A percentile compares a stretch with the other conserved stretches of the same genome.
Evolutionary conservation across 306 rosid genomes (phyloP).

Genomic region (Senna tora): DNA sequence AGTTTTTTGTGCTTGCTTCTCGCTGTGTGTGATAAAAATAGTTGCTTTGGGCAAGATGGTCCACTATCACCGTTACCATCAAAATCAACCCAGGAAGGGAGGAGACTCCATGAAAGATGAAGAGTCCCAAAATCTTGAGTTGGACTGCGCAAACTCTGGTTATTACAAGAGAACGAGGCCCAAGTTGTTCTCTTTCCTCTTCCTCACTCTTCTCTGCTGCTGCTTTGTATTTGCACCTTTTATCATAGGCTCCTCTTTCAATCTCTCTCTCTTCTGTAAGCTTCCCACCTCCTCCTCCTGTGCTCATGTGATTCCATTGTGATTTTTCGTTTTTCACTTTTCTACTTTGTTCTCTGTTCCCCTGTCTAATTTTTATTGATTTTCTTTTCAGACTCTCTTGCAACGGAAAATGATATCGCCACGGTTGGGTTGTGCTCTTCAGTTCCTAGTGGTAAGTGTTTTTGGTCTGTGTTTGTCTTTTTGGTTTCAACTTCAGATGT

Average conservation of each 20-base stretch:
- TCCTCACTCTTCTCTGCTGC: constrained; percentile 66
- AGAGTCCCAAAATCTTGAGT: constrained; percentile 48
- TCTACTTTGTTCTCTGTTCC: background rate
- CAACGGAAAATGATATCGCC: constrained; percentile 42
- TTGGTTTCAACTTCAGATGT: constrained; percentile 11
- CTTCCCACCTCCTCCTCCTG: background rate
- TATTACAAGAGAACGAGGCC: constrained; percentile 64
- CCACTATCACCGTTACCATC: constrained; percentile 51
- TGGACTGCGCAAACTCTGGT: constrained; percentile 54
- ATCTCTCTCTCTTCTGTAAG: constrained; percentile 56
- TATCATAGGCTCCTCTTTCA: constrained; percentile 50
- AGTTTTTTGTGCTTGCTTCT: background rate
- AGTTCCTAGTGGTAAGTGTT: constrained; percentile 56
- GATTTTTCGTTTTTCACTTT: background rate
- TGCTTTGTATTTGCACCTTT: constrained; percentile 55
- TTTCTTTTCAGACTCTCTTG: constrained; percentile 54
- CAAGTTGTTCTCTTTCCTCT: constrained; percentile 55
- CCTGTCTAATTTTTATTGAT: constrained; percentile 12
- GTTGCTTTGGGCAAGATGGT: constrained; percentile 54
- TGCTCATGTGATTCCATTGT: background rate
- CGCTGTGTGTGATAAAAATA: constrained; percentile 6
- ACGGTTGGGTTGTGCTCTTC: constrained; percentile 57
- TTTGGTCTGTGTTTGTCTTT: background rate
- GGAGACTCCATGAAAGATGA: constrained; percentile 45
- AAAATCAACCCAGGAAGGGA: constrained; percentile 44